Conservation (phyloP, 139 green algal genomes). For the Ettlia oleoabundans region DNA sequence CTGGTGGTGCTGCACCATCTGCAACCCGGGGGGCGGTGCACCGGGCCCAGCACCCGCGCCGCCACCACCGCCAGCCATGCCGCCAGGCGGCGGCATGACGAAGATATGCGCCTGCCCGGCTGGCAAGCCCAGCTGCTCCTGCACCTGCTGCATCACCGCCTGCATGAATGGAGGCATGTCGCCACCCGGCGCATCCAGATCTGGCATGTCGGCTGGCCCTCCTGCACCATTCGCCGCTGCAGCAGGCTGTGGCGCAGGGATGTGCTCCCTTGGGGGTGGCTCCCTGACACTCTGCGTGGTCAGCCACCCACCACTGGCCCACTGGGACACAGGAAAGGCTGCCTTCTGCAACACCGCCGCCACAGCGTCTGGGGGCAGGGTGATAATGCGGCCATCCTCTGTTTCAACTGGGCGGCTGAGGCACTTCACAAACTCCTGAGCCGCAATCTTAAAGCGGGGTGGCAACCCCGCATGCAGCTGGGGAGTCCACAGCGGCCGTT, state of each 20-base stretch:
- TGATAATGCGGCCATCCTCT: not conserved
- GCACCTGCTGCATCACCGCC: conserved; percentile 3
- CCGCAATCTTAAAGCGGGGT: not conserved
- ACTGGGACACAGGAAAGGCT: conserved; percentile 1
- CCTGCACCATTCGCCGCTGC: not conserved
- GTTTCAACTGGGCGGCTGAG: not conserved
- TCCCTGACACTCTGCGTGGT: not conserved
- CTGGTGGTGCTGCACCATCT: conserved; percentile 11
- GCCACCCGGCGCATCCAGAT: not conserved
- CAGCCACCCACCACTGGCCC: conserved; percentile 5
- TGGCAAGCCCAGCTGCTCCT: not conserved
- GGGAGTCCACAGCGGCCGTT: conserved; percentile 32
- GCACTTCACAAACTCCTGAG: conserved; percentile 25
- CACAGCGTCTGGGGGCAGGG: not conserved
- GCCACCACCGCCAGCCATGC: not conserved
- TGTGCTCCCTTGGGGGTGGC: not conserved
- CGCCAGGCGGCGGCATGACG: not conserved
- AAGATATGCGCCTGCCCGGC: not conserved
- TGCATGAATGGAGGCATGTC: conserved; percentile 4
- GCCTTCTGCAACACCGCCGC: conserved; percentile 14
- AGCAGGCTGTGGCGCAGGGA: not conserved
- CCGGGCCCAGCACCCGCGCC: not conserved
- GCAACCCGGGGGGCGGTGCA: not conserved
- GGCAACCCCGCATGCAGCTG: conserved; percentile 27
- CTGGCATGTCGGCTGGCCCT: not conserved